phyloP scores from a whole-genome alignment of 2,329 filamentous ascomycete genomes.

The Clarireedia sp. region DNA sequence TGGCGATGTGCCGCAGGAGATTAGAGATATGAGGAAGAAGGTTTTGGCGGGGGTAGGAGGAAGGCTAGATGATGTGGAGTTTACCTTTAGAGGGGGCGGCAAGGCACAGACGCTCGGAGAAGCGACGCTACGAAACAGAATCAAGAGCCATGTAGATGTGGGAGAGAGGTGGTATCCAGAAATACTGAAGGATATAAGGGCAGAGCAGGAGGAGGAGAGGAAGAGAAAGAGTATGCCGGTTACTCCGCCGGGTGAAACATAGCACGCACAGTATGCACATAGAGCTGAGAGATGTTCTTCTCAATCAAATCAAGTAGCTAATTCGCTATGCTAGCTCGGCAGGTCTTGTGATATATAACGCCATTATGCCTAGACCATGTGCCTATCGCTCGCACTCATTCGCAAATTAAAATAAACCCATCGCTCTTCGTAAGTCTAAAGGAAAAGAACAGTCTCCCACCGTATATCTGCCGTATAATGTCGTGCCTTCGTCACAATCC shows the following conservation, averaged over 20 bases:
- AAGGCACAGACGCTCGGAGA: constrained; percentile 62
- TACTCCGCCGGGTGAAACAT: constrained; percentile 3
- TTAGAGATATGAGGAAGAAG: constrained; percentile 52
- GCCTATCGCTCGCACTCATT: constrained; percentile 17
- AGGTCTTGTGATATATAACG: constrained; percentile 5
- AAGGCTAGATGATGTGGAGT: constrained; percentile 69
- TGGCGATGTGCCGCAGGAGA: constrained; percentile 47
- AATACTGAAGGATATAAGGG: constrained; percentile 43
- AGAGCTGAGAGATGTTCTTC: not conserved
- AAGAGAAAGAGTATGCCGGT: constrained; percentile 12
- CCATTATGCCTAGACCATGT: constrained; percentile 19
- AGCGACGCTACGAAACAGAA: constrained; percentile 73
- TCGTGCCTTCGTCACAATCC: not conserved
- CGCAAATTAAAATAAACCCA: constrained; percentile 2
- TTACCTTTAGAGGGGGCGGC: constrained; percentile 67
- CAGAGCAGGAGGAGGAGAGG: constrained; percentile 44
- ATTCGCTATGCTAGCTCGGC: not conserved
- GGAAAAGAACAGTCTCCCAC: not conserved
- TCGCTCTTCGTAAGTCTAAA: not conserved
- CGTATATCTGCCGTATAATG: constrained; percentile 4
- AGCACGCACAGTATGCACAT: not conserved
- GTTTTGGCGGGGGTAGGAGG: constrained; percentile 49
- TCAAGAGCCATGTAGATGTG: constrained; percentile 84
- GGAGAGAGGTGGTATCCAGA: constrained; percentile 74
- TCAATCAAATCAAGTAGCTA: constrained; percentile 4